Conservation (phyloP, 73 alveolate species). For the Paramecium sexaurelia region DNA sequence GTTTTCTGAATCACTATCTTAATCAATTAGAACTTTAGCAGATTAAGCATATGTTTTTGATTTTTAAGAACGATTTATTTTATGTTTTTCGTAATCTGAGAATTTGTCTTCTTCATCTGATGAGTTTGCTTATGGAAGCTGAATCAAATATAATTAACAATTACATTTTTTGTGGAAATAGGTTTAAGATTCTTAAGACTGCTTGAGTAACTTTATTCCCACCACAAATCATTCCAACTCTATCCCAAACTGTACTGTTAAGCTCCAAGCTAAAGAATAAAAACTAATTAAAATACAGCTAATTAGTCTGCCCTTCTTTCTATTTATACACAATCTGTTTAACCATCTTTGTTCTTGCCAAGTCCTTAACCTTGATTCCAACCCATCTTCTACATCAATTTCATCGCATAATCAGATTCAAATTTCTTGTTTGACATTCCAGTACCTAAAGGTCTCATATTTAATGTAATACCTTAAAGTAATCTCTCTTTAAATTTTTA, state of each 20-base stretch:
- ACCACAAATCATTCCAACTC: constrained; percentile 53
- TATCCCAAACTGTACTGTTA: background rate
- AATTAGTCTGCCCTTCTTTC: constrained; percentile 34
- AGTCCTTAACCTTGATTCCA: constrained; percentile 33
- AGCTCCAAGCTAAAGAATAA: background rate
- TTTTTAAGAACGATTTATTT: background rate
- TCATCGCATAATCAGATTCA: constrained; percentile 35
- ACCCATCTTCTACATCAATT: constrained; percentile 22
- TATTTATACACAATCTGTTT: constrained; percentile 26
- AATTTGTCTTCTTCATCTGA: constrained; percentile 42
- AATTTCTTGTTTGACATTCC: constrained; percentile 17
- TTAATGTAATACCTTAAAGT: background rate
- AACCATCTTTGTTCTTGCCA: constrained; percentile 24
- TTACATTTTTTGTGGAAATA: constrained; percentile 1
- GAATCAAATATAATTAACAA: background rate
- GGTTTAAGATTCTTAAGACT: constrained; percentile 51
- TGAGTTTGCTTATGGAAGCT: background rate
- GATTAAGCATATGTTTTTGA: background rate
- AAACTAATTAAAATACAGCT: background rate
- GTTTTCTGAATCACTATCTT: constrained; percentile 15
- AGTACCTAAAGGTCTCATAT: background rate
- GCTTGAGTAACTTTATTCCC: constrained; percentile 33
- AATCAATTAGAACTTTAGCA: background rate
- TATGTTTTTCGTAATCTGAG: constrained; percentile 43
- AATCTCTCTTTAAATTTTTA: constrained; percentile 13